Percentiles rank a stretch among this genome's conserved stretches.
phyloP scores from a whole-genome alignment of 345 rosid genomes.

The Dovyalis caffra region DNA sequence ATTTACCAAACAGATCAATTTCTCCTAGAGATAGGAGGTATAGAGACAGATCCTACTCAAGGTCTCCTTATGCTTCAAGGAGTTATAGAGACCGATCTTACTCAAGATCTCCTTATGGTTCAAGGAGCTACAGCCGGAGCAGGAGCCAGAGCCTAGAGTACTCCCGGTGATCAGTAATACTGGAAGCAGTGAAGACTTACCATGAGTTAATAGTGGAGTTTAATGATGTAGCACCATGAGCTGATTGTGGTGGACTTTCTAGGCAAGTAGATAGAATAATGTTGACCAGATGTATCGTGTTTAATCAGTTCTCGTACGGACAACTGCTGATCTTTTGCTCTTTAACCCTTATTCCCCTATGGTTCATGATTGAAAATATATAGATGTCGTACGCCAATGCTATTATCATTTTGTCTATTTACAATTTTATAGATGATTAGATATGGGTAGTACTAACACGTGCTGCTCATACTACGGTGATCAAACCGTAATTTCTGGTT shows the following conservation, averaged over 20 bases:
- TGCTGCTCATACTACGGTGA: no score
- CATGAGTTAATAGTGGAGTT: neutral
- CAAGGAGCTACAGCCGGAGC: constrained; percentile 40
- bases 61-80: constrained; percentile 50
- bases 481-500: no score
- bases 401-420: neutral
- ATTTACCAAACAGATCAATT: constrained; percentile 44
- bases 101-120: constrained; percentile 25
- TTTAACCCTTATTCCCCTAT: neutral
- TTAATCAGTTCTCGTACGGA: neutral
- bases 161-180: constrained; percentile 27
- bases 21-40: constrained; percentile 55
- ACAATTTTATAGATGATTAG: neutral
- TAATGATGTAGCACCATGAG: neutral
- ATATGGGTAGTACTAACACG: no score
- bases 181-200: neutral
- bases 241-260: neutral
- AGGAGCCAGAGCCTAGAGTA: constrained; percentile 37
- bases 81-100: constrained; percentile 55
- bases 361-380: neutral
- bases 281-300: neutral
- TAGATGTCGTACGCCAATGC: neutral
- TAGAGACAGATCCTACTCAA: constrained; percentile 49
- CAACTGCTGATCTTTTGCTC: neutral
- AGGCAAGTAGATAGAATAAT: neutral